phyloP scores from a whole-genome alignment of 306 rosid genomes.

The Myrica gale region DNA sequence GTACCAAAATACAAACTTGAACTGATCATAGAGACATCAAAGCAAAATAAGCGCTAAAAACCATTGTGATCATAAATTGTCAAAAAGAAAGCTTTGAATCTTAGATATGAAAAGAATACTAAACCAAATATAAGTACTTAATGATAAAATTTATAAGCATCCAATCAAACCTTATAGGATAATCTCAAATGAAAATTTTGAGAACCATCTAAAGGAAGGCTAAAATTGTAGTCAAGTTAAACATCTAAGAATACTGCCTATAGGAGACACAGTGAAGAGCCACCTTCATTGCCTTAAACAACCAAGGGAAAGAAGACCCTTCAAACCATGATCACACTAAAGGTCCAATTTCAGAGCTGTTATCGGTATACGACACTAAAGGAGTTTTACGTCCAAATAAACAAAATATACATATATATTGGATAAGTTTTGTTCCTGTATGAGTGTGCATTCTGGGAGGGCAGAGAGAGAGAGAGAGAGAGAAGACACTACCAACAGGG shows the following conservation, averaged over 20 bases:
- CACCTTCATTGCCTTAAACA: neutral
- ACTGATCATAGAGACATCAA: constrained; percentile 40
- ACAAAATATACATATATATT: neutral
- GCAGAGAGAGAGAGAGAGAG: neutral
- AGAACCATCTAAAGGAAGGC: neutral
- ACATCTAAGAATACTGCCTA: neutral
- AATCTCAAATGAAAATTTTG: neutral
- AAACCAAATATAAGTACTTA: neutral
- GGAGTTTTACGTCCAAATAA: neutral
- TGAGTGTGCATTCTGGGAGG: neutral
- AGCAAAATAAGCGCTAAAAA: constrained; percentile 3
- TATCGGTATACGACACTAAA: neutral
- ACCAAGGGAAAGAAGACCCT: neutral
- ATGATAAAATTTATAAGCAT: neutral
- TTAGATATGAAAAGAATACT: neutral
- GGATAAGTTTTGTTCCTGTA: neutral
- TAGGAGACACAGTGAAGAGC: neutral
- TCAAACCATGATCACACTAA: neutral
- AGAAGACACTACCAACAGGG: neutral
- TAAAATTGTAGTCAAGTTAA: neutral
- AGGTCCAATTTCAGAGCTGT: neutral
- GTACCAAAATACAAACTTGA: constrained; percentile 86
- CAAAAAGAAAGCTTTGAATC: neutral
- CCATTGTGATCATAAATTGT: neutral
- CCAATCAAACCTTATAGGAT: neutral